These are phyloP conservation scores for Leccinum ochraceum DNA, from an alignment of 768 basidiomycete species.

Conservation along the genomic window DNA sequence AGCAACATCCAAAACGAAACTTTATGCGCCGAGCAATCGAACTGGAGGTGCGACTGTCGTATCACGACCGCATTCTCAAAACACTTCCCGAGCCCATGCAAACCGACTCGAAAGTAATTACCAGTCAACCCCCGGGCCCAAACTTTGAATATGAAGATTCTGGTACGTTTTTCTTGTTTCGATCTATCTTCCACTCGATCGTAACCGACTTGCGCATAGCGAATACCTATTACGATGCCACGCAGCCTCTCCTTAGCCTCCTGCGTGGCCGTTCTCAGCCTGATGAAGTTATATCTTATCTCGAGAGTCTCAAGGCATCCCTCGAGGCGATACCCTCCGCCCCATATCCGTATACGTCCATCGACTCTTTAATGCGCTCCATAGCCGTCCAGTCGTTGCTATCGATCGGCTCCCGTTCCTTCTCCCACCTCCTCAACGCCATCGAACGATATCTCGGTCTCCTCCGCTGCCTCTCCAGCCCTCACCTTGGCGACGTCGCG, in stretches of 20 bases:
- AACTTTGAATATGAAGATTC: conserved; percentile 84
- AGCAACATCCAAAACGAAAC: conserved; percentile 81
- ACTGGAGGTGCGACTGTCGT: conserved; percentile 87
- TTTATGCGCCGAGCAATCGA: conserved; percentile 89
- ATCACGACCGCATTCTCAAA: conserved; percentile 89
- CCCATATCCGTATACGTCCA: conserved; percentile 50
- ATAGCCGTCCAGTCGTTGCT: conserved; percentile 88
- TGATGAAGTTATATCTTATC: conserved; percentile 74
- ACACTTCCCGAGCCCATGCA: conserved; percentile 87
- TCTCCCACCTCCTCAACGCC: conserved; percentile 97
- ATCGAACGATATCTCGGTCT: conserved; percentile 91
- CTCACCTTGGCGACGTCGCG: conserved; percentile 36
- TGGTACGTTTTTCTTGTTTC: conserved; percentile 41
- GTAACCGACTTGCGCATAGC: conserved; percentile 42
- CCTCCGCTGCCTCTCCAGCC: conserved; percentile 58
- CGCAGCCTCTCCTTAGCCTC: conserved; percentile 73
- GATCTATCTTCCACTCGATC: background rate
- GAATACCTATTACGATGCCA: conserved; percentile 77
- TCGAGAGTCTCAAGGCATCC: conserved; percentile 67
- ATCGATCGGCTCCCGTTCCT: conserved; percentile 90
- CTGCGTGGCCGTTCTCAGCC: conserved; percentile 80
- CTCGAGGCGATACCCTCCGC: conserved; percentile 59
- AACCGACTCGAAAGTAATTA: conserved; percentile 59
- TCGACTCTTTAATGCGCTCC: conserved; percentile 68
- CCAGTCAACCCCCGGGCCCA: conserved; percentile 73